Conservation (phyloP, 805 yeast genomes). For the Zygosaccharomyces bisporus region DNA sequence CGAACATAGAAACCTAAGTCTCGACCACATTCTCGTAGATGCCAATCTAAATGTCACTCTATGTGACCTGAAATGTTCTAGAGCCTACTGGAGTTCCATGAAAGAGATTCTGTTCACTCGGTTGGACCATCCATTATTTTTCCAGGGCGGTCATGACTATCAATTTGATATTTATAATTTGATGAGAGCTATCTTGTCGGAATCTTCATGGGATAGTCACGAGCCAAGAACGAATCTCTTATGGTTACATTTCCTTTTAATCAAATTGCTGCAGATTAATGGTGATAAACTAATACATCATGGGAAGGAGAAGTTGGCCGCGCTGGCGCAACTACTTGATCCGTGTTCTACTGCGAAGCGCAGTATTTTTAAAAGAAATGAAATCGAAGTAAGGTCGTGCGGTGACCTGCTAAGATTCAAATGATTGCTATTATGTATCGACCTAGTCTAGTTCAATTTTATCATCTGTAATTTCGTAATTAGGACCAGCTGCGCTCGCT, state of each 20-base stretch:
- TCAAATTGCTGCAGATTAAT: conserved; percentile 41
- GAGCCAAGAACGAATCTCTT: conserved; percentile 49
- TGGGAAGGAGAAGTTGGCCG: conserved; percentile 24
- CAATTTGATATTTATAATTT: conserved; percentile 58
- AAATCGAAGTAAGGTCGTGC: conserved; percentile 18
- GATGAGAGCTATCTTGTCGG: conserved; percentile 42
- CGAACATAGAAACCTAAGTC: conserved; percentile 69
- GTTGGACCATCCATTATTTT: conserved; percentile 62
- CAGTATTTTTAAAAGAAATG: conserved; percentile 20
- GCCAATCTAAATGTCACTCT: conserved; percentile 43
- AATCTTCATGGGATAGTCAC: conserved; percentile 26
- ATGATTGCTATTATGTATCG: conserved; percentile 9
- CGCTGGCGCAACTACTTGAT: conserved; percentile 17
- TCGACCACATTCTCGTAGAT: conserved; percentile 58
- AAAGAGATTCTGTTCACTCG: conserved; percentile 44
- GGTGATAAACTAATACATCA: conserved; percentile 11
- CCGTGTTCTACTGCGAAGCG: conserved; percentile 14
- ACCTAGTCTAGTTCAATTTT: conserved; percentile 14
- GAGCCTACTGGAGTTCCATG: conserved; percentile 29
- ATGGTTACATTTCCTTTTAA: conserved; percentile 63
- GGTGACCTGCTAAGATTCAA: conserved; percentile 27
- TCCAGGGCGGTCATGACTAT: conserved; percentile 56
- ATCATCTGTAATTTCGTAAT: conserved; percentile 13
- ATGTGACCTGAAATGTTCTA: conserved; percentile 55
- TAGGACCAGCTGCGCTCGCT: not conserved